Evolutionary conservation across 306 rosid species (phyloP).

Genomic region (Urtica urens): DNA sequence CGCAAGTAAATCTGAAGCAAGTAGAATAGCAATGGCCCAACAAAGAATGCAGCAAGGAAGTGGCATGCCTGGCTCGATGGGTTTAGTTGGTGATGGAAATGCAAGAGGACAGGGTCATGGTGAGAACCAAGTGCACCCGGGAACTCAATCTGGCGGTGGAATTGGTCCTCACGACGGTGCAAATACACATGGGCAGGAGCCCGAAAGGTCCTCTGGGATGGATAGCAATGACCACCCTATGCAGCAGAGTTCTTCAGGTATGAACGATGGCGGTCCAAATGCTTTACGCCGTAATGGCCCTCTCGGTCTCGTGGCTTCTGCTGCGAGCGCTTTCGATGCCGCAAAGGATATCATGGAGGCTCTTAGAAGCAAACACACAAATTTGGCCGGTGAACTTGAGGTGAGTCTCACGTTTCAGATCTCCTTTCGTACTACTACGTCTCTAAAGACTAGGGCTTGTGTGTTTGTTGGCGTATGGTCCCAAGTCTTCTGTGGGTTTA

Average conservation of each 20-base stretch:
- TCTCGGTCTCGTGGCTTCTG: slow-evolving; percentile 82
- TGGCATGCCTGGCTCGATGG: slow-evolving; percentile 53
- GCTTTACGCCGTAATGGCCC: slow-evolving; percentile 79
- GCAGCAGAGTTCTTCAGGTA: slow-evolving; percentile 75
- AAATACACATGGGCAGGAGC: slow-evolving; percentile 79
- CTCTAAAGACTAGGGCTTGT: not conserved
- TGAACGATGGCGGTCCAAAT: slow-evolving; percentile 74
- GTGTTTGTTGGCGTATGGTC: not conserved
- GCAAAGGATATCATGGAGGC: slow-evolving; percentile 99
- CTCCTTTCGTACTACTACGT: slow-evolving; percentile 7
- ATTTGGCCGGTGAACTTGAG: slow-evolving; percentile 98
- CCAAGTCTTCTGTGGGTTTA: no score
- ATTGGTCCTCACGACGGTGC: slow-evolving; percentile 87
- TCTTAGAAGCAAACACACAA: slow-evolving; percentile 95
- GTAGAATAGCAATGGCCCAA: slow-evolving; percentile 86
- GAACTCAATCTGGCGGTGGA: slow-evolving; percentile 61
- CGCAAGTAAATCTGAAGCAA: slow-evolving; percentile 86
- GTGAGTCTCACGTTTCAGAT: slow-evolving; percentile 24
- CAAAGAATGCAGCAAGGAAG: slow-evolving; percentile 83
- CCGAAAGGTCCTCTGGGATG: slow-evolving; percentile 80
- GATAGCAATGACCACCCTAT: slow-evolving; percentile 69
- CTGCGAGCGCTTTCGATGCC: slow-evolving; percentile 98
- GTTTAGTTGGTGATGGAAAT: slow-evolving; percentile 59
- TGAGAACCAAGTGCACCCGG: slow-evolving; percentile 74
- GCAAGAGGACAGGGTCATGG: slow-evolving; percentile 69